These are phyloP conservation scores for Domatiomyces catenatus DNA, from an alignment of 2,329 filamentous ascomycete genomes.

Conservation along the genomic window DNA sequence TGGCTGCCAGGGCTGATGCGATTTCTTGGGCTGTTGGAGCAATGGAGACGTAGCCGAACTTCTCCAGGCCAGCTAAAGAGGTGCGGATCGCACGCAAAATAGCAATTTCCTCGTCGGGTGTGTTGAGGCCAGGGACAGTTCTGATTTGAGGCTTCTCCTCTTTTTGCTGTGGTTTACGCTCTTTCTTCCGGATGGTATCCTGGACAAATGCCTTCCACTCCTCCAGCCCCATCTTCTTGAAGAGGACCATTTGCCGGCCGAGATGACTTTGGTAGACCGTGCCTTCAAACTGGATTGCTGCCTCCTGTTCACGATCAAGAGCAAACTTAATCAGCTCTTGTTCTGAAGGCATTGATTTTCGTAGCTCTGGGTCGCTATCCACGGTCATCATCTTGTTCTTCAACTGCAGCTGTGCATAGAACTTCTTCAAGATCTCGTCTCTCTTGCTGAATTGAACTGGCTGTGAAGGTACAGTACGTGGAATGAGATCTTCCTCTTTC, in stretches of 20 bases:
- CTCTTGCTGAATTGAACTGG: constrained; percentile 29
- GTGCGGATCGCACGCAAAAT: constrained; percentile 50
- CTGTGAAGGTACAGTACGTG: constrained; percentile 29
- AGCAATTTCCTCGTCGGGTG: constrained; percentile 47
- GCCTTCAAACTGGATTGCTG: constrained; percentile 39
- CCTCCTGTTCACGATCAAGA: constrained; percentile 48
- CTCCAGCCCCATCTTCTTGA: constrained; percentile 57
- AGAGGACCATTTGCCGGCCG: constrained; percentile 60
- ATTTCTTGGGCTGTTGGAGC: constrained; percentile 54
- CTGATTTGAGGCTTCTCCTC: not conserved
- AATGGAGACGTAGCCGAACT: constrained; percentile 58
- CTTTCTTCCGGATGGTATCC: constrained; percentile 13
- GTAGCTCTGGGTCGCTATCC: constrained; percentile 20
- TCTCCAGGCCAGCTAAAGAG: constrained; percentile 46
- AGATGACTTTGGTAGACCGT: constrained; percentile 72
- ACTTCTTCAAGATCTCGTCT: constrained; percentile 28
- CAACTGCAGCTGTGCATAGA: constrained; percentile 28
- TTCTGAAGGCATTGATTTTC: constrained; percentile 23
- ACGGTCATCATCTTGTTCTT: constrained; percentile 27
- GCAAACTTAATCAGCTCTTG: constrained; percentile 33
- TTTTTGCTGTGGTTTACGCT: constrained; percentile 4
- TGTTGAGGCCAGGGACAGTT: constrained; percentile 34
- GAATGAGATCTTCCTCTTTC: constrained; percentile 29
- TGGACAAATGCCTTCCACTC: constrained; percentile 56
- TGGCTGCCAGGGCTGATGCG: constrained; percentile 46